Evolutionary conservation across 306 rosid genomes (phyloP).

Genomic region (Castanopsis chinensis): DNA sequence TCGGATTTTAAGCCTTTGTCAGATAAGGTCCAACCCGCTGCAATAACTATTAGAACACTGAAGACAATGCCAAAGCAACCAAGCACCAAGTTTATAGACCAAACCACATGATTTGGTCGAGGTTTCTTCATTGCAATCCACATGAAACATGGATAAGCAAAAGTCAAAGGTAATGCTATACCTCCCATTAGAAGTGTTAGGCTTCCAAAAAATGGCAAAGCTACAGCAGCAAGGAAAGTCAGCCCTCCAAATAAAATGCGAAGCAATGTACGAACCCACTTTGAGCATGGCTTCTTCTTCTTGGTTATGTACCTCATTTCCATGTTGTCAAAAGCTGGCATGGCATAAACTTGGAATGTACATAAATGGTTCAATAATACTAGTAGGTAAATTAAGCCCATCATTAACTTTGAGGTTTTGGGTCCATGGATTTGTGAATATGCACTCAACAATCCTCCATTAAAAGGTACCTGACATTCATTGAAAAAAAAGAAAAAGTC

Average conservation of each 20-base stretch:
- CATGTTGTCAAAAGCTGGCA: slow-evolving; percentile 61
- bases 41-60: slow-evolving; percentile 38
- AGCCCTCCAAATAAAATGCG: slow-evolving; percentile 61
- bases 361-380: slow-evolving; percentile 37
- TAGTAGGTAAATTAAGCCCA: slow-evolving; percentile 39
- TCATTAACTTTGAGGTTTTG: slow-evolving; percentile 36
- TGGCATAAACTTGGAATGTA: slow-evolving; percentile 62
- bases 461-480: slow-evolving; percentile 35
- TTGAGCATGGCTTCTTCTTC: slow-evolving; percentile 43
- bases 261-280: slow-evolving; percentile 23
- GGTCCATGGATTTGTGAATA: slow-evolving; percentile 29
- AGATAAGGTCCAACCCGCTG: slow-evolving; percentile 43
- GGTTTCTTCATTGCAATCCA: slow-evolving; percentile 63
- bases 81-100: slow-evolving; percentile 44
- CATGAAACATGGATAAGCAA: slow-evolving; percentile 80
- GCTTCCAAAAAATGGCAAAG: slow-evolving; percentile 59
- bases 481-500: too few species aligned
- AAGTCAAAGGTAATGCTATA: slow-evolving; percentile 56
- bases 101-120: slow-evolving; percentile 9
- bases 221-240: slow-evolving; percentile 41
- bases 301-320: slow-evolving; percentile 39
- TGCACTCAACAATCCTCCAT: slow-evolving; percentile 40
- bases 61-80: slow-evolving; percentile 60
- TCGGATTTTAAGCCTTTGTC: slow-evolving; percentile 41
- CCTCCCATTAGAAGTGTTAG: slow-evolving; percentile 51